Evolutionary conservation across 768 basidiomycete genomes (phyloP), one percentile per base, ranked within the genome.

Genomic region (Phylloporus rhodoxanthus): DNA sequence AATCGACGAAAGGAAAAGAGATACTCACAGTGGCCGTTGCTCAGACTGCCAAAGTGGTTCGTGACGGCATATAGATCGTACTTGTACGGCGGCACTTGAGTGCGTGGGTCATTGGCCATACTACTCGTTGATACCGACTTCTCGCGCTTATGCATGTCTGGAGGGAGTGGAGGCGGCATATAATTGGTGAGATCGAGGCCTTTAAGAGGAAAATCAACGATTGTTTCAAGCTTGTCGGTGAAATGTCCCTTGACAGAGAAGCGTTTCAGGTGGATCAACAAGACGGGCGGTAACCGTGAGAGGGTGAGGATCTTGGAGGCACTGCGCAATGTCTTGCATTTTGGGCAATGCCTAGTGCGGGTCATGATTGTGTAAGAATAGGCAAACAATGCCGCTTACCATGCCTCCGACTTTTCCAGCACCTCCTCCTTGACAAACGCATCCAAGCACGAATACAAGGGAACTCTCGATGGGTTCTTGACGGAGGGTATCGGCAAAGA

Each of bases 31-130:
- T 99, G 96, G 0, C 96, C 96, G 62, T 89, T 91, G 60, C 85
- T 91, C 47, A 99, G 70, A 63, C 84, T 95, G 2, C 96, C 96
- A 66, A 84, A 91, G 70, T 99, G 96, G 66, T 98, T 97, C 50
- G 91, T 95, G 36, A 98, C 93, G 9, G 77, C 94, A 62, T 96
- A 98, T 55, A 98, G 70, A 60, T 99, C 95, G 65, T 98, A 99
- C 56, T 73, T 79, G 66, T 91, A 97, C 2, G 92, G 92, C 19
- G 90, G 91, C n/a, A 82, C 62, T 67, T 93, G 90, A 15, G 79
- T 74, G 17, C 89, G 75, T 1, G 92, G 88, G 64, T 93, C 93
- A 17, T 87, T 82, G 71, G 59, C 34, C 66, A 34, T 32, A 13
- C 39, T 49, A 15, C 40, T 50, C 25, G 45, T 14, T 17, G 52